Conservation (phyloP, 2,329 filamentous ascomycete genomes). For the Thermoascus crustaceus region DNA sequence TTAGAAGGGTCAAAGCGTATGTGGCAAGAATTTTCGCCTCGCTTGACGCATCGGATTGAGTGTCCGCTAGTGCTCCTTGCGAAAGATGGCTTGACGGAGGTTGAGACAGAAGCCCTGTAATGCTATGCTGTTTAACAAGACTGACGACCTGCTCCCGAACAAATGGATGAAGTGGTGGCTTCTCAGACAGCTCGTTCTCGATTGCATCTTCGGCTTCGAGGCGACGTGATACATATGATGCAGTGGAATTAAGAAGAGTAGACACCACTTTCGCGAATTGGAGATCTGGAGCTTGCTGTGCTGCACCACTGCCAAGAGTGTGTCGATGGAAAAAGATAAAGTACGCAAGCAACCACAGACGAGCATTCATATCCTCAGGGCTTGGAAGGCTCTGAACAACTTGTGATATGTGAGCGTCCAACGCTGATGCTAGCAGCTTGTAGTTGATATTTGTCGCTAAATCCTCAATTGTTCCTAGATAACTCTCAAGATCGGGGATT, state of each 20-base stretch:
- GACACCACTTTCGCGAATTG: slow-evolving; percentile 51
- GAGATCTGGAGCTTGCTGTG: slow-evolving; percentile 39
- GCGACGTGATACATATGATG: slow-evolving; percentile 44
- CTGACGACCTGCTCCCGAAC: slow-evolving; percentile 59
- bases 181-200: slow-evolving; percentile 20
- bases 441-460: slow-evolving; percentile 45
- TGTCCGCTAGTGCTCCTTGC: slow-evolving; percentile 15
- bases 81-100: slow-evolving; percentile 22
- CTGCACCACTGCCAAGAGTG: slow-evolving; percentile 31
- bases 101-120: slow-evolving; percentile 53
- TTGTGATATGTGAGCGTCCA: slow-evolving; percentile 25
- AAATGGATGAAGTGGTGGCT: slow-evolving; percentile 40
- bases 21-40: slow-evolving; percentile 70
- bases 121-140: slow-evolving; percentile 66
- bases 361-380: slow-evolving; percentile 31
- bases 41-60: slow-evolving; percentile 35
- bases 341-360: slow-evolving; percentile 51
- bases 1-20: slow-evolving; percentile 76
- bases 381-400: slow-evolving; percentile 17
- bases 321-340: slow-evolving; percentile 51
- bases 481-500: slow-evolving; percentile 31
- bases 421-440: slow-evolving; percentile 36
- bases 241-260: slow-evolving; percentile 47
- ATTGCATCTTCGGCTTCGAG: slow-evolving; percentile 37
- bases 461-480: slow-evolving; percentile 30